phyloP scores from a whole-genome alignment of 768 basidiomycete genomes.

The Auricularia sp. region DNA sequence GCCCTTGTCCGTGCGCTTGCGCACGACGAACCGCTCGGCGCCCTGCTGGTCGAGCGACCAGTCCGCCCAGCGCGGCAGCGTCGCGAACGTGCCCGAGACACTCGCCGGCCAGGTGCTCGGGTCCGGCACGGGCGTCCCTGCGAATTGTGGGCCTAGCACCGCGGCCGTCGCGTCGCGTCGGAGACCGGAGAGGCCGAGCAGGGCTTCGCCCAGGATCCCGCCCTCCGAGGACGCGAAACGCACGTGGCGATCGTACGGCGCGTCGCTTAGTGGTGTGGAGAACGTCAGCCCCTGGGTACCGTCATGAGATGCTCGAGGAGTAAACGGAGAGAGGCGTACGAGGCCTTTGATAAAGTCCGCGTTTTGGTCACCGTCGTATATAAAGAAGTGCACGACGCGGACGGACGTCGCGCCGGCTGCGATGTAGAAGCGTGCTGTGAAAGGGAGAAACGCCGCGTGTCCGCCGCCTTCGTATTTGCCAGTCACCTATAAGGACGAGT shows the following conservation, averaged over 20 bases:
- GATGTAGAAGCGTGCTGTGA: not conserved
- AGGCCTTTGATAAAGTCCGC: slow-evolving; percentile 1
- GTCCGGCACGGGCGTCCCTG: not conserved
- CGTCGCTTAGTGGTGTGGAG: not conserved
- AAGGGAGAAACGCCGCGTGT: not conserved
- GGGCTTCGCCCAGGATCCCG: not conserved
- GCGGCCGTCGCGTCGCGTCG: not conserved
- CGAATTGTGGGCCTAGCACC: not conserved
- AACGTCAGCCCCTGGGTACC: not conserved
- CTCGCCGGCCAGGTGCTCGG: not conserved
- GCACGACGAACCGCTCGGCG: not conserved
- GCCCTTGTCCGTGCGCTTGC: slow-evolving; percentile 2
- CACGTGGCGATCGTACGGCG: not conserved
- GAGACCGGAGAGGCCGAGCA: not conserved
- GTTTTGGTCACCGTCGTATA: not conserved
- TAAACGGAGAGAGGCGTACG: not conserved
- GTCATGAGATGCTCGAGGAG: not conserved
- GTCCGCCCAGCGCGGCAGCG: not conserved
- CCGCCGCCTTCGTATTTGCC: not conserved
- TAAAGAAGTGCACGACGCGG: not conserved
- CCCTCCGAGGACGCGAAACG: not conserved
- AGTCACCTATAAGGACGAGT: not conserved
- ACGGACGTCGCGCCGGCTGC: not conserved
- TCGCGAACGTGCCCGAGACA: not conserved
- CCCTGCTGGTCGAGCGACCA: not conserved